These are phyloP conservation scores for Eleusine indica DNA, from an alignment of 176 grass and related monocot species.

Conservation along the genomic window DNA sequence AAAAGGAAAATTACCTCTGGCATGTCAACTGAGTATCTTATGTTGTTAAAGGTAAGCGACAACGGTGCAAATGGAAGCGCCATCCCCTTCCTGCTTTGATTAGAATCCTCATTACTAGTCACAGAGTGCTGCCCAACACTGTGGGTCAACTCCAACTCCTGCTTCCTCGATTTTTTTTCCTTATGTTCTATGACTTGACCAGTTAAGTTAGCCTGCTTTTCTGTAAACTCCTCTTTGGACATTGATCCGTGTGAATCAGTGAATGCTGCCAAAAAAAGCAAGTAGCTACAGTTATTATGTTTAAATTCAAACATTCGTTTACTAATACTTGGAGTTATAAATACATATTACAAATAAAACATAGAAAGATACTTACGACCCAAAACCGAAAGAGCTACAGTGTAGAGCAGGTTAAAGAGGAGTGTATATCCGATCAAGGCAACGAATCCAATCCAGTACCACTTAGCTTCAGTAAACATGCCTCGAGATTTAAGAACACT, in stretches of 20 bases:
- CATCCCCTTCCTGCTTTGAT: constrained; percentile 63
- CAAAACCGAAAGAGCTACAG: constrained; percentile 65
- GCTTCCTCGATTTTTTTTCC: constrained; percentile 54
- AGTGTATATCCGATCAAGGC: constrained; percentile 78
- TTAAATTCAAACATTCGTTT: constrained; percentile 28
- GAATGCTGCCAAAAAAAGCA: constrained; percentile 56
- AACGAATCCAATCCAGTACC: constrained; percentile 86
- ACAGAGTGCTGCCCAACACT: constrained; percentile 42
- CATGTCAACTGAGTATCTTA: constrained; percentile 92
- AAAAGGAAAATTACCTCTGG: constrained; percentile 62
- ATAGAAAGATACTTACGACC: constrained; percentile 68
- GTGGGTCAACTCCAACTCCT: constrained; percentile 53
- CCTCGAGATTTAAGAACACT: constrained; percentile 53
- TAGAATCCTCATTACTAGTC: constrained; percentile 33
- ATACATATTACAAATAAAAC: constrained; percentile 24
- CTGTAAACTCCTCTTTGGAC: constrained; percentile 73
- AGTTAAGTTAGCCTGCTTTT: constrained; percentile 82
- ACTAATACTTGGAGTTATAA: constrained; percentile 30
- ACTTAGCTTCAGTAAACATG: constrained; percentile 73
- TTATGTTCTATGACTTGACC: constrained; percentile 60
- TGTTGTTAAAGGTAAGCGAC: constrained; percentile 68
- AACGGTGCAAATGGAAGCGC: constrained; percentile 77
- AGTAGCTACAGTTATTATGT: constrained; percentile 29
- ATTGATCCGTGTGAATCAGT: constrained; percentile 61
- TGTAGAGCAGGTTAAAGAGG: constrained; percentile 83